These are phyloP conservation scores for Aphanomyces invadans DNA, from an alignment of 352 stramenopile species.

Conservation along the genomic window DNA sequence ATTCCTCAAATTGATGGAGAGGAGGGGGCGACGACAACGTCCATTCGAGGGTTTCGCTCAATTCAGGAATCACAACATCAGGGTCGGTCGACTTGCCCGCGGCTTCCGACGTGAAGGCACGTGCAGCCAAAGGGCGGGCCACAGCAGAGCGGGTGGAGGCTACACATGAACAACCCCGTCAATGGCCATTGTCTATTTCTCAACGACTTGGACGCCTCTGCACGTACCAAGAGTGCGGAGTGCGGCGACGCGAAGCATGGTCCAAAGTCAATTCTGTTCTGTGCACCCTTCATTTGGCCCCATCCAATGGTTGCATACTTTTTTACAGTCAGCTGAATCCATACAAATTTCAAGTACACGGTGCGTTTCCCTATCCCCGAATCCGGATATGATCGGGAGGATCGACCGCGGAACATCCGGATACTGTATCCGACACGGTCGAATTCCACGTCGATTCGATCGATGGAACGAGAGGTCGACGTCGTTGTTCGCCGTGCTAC, in stretches of 20 bases:
- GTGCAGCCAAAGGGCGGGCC: slow-evolving; percentile 13
- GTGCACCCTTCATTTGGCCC: slow-evolving; percentile 10
- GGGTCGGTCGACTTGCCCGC: slow-evolving; percentile 49
- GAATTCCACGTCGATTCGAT: too few species aligned
- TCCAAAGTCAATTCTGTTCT: slow-evolving; percentile 12
- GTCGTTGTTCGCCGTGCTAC: too few species aligned
- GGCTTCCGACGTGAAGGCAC: slow-evolving; percentile 32
- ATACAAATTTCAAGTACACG: slow-evolving; percentile 6
- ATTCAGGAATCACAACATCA: slow-evolving; percentile 75
- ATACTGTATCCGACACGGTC: neutral
- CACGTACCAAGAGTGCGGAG: slow-evolving; percentile 15
- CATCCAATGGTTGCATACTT: slow-evolving; percentile 10
- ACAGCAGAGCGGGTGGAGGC: slow-evolving; percentile 6
- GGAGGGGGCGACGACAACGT: slow-evolving; percentile 72
- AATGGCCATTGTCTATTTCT: neutral
- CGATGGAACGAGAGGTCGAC: too few species aligned
- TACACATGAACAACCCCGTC: slow-evolving; percentile 2
- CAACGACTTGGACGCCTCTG: neutral
- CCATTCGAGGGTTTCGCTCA: slow-evolving; percentile 81
- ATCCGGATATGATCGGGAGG: neutral
- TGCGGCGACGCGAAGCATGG: slow-evolving; percentile 19
- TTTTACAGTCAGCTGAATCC: neutral
- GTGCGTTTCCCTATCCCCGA: slow-evolving; percentile 6
- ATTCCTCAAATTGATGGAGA: slow-evolving; percentile 85
- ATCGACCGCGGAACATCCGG: neutral